Evolutionary conservation across 2,329 filamentous ascomycete species (phyloP).

Genomic region (Metarhizium guizhouense): DNA sequence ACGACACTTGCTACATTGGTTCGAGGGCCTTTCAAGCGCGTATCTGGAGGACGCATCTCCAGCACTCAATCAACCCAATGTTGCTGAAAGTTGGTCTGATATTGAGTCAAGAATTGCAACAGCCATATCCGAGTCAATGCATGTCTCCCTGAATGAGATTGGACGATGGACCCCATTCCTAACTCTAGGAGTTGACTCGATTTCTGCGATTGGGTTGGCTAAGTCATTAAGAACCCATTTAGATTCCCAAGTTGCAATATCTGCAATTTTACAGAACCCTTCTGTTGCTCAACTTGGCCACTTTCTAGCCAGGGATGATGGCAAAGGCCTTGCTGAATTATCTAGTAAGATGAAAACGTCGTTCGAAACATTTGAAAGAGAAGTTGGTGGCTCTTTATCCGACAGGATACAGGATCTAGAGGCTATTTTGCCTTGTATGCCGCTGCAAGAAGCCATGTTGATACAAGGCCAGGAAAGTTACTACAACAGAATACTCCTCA

Average conservation of each 20-base stretch:
- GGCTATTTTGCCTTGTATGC: conserved; percentile 69
- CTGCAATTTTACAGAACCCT: conserved; percentile 58
- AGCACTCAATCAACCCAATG: conserved; percentile 17
- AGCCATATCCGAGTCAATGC: conserved; percentile 42
- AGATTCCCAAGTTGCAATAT: conserved; percentile 50
- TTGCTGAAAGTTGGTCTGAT: conserved; percentile 37
- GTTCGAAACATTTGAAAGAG: background rate
- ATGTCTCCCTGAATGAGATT: conserved; percentile 37
- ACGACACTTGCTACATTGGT: conserved; percentile 36
- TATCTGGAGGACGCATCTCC: conserved; percentile 30
- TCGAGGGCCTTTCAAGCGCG: conserved; percentile 34
- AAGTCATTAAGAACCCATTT: conserved; percentile 41
- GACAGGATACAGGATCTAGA: conserved; percentile 29
- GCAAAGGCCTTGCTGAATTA: background rate
- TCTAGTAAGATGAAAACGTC: conserved; percentile 17
- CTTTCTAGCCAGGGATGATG: conserved; percentile 7
- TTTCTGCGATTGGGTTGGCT: conserved; percentile 67
- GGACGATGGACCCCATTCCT: conserved; percentile 63
- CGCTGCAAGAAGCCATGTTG: conserved; percentile 83
- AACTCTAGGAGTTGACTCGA: conserved; percentile 72
- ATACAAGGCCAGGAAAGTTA: conserved; percentile 49
- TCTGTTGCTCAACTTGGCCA: conserved; percentile 54
- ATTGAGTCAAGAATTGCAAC: conserved; percentile 48
- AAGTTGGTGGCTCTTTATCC: background rate
- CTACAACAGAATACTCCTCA: conserved; percentile 62